Evolutionary conservation across 1,284 basidiomycete genomes (phyloP), one percentile per base, ranked within the genome.

Genomic region (Gymnopus androsaceus): DNA sequence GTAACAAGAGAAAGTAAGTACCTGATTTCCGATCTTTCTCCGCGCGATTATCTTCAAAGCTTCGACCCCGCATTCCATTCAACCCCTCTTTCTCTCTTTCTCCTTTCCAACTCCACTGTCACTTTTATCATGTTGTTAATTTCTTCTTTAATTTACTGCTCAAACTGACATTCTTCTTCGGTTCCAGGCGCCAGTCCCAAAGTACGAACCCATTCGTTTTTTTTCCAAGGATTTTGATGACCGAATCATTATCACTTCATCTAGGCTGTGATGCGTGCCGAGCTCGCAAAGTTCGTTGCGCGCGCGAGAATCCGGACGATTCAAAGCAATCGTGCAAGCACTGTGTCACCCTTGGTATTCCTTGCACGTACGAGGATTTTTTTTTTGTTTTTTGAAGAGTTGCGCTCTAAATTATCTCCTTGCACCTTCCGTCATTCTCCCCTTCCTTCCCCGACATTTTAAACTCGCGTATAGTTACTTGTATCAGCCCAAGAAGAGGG

Each of bases 401-500:
- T n/a, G n/a, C n/a, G n/a, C n/a, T n/a, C n/a, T n/a, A n/a, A n/a
- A n/a, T n/a, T n/a, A n/a, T n/a, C n/a, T n/a, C n/a, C n/a, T n/a
- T n/a, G n/a, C n/a, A n/a, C n/a, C n/a, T n/a, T n/a, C n/a, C n/a
- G n/a, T n/a, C n/a, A n/a, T n/a, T n/a, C n/a, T n/a, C n/a, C n/a
- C n/a, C n/a, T n/a, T n/a, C n/a, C n/a, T n/a, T n/a, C n/a, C n/a
- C n/a, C n/a, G n/a, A n/a, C n/a, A n/a, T n/a, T n/a, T n/a, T n/a
- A n/a, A n/a, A n/a, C n/a, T n/a, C n/a, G n/a, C n/a, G n/a, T n/a
- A n/a, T n/a, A n/a, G n/a, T n/a, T n/a, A n/a, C n/a, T n/a, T n/a
- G n/a, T 94, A 94, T 69, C 90, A 91, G 70, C 92, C 92, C 15
- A 94, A 93, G 78, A 94, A 94, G 72, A 79, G 92, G 56, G 92